Percentiles rank a stretch among this genome's conserved stretches.
phyloP scores from a whole-genome alignment of 2,329 filamentous ascomycete genomes.

The Chrysoporthe cubensis region DNA sequence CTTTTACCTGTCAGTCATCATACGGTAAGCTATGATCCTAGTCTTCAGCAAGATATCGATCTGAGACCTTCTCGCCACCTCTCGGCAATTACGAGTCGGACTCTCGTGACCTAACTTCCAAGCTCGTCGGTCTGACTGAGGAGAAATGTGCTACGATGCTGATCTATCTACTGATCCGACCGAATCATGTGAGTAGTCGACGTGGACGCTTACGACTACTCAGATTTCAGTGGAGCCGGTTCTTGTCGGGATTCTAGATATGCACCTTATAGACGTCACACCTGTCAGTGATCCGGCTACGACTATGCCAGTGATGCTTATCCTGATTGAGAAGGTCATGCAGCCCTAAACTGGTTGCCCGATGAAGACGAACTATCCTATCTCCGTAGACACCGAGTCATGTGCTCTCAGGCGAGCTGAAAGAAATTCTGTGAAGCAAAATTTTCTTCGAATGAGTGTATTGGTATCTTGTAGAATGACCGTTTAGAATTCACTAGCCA shows the following conservation, averaged over 20 bases:
- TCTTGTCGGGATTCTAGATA: conserved; percentile 2
- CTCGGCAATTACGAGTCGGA: neutral
- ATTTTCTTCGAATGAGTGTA: neutral
- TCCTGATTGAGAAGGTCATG: conserved; percentile 10
- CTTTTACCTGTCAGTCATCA: no score
- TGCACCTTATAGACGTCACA: neutral
- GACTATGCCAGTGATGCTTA: conserved; percentile 7
- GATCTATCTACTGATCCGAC: neutral
- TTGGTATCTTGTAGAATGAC: neutral
- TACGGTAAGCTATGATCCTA: no score
- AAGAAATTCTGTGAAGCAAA: neutral
- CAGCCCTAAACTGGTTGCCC: neutral
- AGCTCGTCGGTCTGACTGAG: neutral
- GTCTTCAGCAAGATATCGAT: no score
- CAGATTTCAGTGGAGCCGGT: neutral
- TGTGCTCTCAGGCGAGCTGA: neutral
- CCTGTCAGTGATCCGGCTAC: neutral
- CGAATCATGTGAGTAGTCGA: neutral
- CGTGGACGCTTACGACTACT: conserved; percentile 13
- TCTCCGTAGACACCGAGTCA: neutral
- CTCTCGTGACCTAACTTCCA: neutral
- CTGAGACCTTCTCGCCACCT: no score
- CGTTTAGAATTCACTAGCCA: neutral
- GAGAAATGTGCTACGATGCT: neutral
- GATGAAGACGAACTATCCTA: conserved; percentile 1